These are phyloP conservation scores for Coix lacrymajobi DNA, from an alignment of 176 grass and related monocot genomes.

Conservation along the genomic window DNA sequence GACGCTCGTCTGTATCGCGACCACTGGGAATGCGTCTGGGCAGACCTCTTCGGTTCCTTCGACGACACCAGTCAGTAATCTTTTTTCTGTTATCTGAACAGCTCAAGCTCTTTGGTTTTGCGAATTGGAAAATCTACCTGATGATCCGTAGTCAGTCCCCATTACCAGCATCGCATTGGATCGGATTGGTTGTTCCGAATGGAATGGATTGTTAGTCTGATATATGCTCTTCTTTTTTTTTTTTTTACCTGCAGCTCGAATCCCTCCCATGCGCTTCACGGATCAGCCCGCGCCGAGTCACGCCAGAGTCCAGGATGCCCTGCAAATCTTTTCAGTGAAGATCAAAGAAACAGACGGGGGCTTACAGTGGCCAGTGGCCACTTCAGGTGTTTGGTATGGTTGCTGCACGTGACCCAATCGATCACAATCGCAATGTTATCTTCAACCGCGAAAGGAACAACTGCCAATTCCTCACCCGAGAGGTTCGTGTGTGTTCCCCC, in stretches of 20 bases:
- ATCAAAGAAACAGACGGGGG: not conserved
- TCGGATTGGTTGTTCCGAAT: no score
- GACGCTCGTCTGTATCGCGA: not conserved
- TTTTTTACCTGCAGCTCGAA: not conserved
- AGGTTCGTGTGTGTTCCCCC: not conserved
- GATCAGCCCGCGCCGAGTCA: not conserved
- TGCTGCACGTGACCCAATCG: not conserved
- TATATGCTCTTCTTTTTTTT: no score
- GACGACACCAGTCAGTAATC: not conserved
- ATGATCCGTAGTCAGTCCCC: not conserved
- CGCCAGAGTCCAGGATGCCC: not conserved
- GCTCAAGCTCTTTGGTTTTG: not conserved
- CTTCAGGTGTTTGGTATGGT: not conserved
- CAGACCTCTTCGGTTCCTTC: not conserved
- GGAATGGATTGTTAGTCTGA: no score
- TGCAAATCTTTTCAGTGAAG: not conserved
- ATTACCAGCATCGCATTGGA: no score
- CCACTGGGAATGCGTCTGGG: not conserved
- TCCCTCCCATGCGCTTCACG: not conserved
- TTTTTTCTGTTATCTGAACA: not conserved
- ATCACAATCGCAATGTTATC: not conserved
- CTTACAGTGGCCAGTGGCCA: not conserved
- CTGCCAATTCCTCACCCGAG: not conserved
- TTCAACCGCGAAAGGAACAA: not conserved
- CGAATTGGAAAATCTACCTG: not conserved